Conservation (phyloP, 2,329 filamentous ascomycete genomes). For the Cryphonectria japonica region DNA sequence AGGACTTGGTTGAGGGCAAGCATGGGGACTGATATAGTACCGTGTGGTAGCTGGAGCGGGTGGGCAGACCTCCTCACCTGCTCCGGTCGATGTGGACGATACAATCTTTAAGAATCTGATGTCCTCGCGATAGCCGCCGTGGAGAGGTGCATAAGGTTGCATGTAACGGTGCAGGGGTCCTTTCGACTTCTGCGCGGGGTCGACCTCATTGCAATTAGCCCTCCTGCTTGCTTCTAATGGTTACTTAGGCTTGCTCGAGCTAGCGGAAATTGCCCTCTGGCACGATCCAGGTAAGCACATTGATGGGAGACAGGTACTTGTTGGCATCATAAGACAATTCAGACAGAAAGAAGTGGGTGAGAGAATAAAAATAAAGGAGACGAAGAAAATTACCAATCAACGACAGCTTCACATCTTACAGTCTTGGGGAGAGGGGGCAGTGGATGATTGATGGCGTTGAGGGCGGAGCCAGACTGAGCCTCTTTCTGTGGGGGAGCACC, state of each 20-base stretch:
- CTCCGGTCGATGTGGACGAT: background rate
- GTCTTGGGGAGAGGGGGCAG: background rate
- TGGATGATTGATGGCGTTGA: background rate
- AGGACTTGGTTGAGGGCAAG: background rate
- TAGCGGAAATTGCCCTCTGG: background rate
- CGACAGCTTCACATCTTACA: background rate
- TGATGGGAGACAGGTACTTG: background rate
- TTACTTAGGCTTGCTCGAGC: background rate
- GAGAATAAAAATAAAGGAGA: background rate
- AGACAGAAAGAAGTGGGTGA: background rate
- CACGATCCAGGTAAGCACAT: background rate
- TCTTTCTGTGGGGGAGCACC: background rate
- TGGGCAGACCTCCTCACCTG: background rate
- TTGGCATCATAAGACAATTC: background rate
- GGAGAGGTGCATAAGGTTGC: background rate
- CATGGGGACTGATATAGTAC: background rate
- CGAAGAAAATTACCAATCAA: background rate
- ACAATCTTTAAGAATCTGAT: background rate
- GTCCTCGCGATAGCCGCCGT: background rate
- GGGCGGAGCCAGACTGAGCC: slow-evolving; percentile 1
- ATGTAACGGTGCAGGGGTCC: background rate
- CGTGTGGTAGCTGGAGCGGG: background rate
- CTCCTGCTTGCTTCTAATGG: background rate
- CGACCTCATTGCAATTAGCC: background rate
- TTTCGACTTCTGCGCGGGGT: background rate